phyloP scores from a whole-genome alignment of 2,329 filamentous ascomycete species.

The Apiospora kogelbergensis region DNA sequence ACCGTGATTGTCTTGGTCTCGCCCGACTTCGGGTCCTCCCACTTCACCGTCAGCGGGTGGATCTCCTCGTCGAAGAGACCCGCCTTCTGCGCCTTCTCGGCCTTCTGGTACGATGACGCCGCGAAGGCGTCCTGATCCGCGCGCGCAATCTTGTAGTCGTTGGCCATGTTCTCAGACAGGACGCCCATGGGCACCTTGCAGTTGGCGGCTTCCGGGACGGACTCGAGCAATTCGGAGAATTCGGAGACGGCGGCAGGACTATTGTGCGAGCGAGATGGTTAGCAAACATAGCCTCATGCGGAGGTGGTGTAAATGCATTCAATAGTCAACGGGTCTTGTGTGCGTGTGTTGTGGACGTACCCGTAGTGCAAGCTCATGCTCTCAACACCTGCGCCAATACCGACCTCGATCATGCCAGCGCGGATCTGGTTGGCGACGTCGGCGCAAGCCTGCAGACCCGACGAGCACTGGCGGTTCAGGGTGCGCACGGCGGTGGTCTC shows the following conservation, averaged over 20 bases:
- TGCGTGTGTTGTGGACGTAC: slow-evolving; percentile 42
- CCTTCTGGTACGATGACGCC: slow-evolving; percentile 90
- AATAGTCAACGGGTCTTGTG: too few relatives aligned
- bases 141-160: slow-evolving; percentile 73
- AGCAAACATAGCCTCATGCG: not conserved
- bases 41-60: slow-evolving; percentile 79
- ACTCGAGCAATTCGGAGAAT: slow-evolving; percentile 87
- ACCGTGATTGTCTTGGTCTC: slow-evolving; percentile 84
- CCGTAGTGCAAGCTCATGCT: slow-evolving; percentile 95
- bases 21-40: slow-evolving; percentile 85
- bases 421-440: slow-evolving; percentile 94
- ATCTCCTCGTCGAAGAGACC: slow-evolving; percentile 97
- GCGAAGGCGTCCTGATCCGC: slow-evolving; percentile 87
- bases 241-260: slow-evolving; percentile 84
- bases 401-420: slow-evolving; percentile 90
- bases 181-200: slow-evolving; percentile 98
- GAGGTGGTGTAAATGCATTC: too few relatives aligned
- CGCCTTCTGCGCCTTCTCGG: slow-evolving; percentile 75
- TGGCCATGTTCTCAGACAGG: slow-evolving; percentile 92
- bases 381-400: slow-evolving; percentile 92
- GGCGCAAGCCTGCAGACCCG: slow-evolving; percentile 86
- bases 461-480: slow-evolving; percentile 93
- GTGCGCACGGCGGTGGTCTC: slow-evolving; percentile 80
- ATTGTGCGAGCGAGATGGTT: not conserved
- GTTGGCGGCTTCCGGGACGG: slow-evolving; percentile 79